These are phyloP conservation scores for Coemansia pectinata DNA, from an alignment of 192 early-diverging fungal genomes.

Conservation along the genomic window DNA sequence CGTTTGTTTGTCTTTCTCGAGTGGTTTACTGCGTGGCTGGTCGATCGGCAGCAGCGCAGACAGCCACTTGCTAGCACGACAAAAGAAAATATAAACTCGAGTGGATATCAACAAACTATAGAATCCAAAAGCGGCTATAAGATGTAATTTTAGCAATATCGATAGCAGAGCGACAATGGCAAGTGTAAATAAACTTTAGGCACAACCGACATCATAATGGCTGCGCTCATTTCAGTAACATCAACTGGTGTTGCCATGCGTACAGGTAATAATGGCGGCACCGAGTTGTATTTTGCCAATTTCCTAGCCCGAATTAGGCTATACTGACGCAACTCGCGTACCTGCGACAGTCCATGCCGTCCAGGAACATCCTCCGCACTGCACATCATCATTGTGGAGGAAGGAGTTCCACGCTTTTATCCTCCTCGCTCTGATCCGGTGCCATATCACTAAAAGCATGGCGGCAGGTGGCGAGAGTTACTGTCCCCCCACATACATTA, in stretches of 20 bases:
- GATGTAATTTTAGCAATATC: not conserved
- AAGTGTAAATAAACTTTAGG: not conserved
- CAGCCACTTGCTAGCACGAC: not conserved
- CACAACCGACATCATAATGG: not conserved
- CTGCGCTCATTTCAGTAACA: not conserved
- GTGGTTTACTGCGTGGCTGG: not conserved
- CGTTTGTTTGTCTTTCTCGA: not conserved
- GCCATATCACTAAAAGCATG: not conserved
- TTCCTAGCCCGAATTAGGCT: not conserved
- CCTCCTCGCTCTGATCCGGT: not conserved
- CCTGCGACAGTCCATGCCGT: not conserved
- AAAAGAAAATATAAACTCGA: not conserved
- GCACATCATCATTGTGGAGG: not conserved
- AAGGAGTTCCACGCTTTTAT: not conserved
- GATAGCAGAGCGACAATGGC: not conserved
- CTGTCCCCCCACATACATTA: not conserved
- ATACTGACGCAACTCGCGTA: not conserved
- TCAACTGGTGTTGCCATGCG: not conserved
- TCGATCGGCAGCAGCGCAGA: constrained; percentile 5
- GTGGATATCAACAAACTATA: not conserved
- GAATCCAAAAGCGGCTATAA: not conserved
- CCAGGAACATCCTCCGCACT: constrained; percentile 2
- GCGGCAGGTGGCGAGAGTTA: not conserved
- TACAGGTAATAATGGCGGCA: not conserved
- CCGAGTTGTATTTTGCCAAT: not conserved